phyloP scores from a whole-genome alignment of 2,329 filamentous ascomycete genomes.

The Drechslerella coelobrocha region DNA sequence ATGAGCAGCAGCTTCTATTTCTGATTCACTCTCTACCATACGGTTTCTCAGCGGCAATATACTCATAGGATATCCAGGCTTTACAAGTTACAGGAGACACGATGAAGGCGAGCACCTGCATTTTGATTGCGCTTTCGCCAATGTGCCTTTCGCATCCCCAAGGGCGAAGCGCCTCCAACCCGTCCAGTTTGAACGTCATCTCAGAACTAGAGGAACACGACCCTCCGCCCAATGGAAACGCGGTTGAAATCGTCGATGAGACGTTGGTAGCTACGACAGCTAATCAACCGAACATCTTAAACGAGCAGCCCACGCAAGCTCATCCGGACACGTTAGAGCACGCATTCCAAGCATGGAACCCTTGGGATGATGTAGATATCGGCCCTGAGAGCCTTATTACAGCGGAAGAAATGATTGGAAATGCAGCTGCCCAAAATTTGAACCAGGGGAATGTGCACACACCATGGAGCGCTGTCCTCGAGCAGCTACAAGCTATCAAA shows the following conservation, averaged over 20 bases:
- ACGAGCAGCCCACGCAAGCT: background rate
- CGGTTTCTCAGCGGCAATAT: background rate
- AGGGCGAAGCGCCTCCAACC: background rate
- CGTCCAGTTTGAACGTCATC: background rate
- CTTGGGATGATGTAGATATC: too few relatives aligned
- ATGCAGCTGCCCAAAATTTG: too few relatives aligned
- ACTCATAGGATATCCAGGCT: background rate
- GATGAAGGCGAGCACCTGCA: conserved; percentile 4
- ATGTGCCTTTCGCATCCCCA: conserved; percentile 10
- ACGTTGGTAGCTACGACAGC: conserved; percentile 14
- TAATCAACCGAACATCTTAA: background rate
- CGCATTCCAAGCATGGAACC: background rate
- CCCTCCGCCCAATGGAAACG: background rate
- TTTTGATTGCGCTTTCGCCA: conserved; percentile 4
- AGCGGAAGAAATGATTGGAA: too few relatives aligned
- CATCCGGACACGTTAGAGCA: too few relatives aligned
- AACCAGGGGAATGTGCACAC: too few relatives aligned
- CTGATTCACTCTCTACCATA: background rate
- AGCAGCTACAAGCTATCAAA: too few relatives aligned
- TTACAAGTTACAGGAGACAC: background rate
- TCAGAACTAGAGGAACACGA: background rate
- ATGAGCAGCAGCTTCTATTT: background rate
- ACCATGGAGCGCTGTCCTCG: too few relatives aligned
- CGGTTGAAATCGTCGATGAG: conserved; percentile 31
- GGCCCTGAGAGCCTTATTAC: too few relatives aligned